Conservation (phyloP, 1,139 yeast genomes). For the Pneumocystis canis region DNA sequence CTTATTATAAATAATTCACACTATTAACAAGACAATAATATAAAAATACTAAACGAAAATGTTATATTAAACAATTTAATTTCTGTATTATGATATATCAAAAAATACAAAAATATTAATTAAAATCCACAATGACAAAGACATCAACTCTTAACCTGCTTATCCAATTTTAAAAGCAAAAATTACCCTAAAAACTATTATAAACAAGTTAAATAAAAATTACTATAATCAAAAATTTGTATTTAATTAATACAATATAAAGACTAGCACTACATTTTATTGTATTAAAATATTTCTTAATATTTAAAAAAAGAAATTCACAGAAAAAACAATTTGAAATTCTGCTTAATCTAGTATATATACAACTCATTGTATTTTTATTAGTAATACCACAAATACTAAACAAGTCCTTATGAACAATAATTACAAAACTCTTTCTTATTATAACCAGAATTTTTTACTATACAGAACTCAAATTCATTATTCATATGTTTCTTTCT, state of each 20-base stretch:
- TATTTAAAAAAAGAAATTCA: conserved; percentile 22
- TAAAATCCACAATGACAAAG: conserved; percentile 46
- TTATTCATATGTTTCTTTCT: conserved; percentile 11
- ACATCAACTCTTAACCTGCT: conserved; percentile 59
- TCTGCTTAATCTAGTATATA: conserved; percentile 24
- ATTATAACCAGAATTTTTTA: conserved; percentile 18
- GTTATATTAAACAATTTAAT: conserved; percentile 59
- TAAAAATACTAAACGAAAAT: conserved; percentile 22
- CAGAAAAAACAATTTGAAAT: conserved; percentile 20
- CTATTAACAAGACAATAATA: conserved; percentile 16
- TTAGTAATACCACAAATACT: conserved; percentile 33
- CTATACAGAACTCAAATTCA: conserved; percentile 19
- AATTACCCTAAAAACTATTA: conserved; percentile 85
- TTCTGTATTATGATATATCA: conserved; percentile 68
- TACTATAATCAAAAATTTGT: conserved; percentile 83
- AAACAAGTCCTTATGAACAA: conserved; percentile 17
- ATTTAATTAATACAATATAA: conserved; percentile 87
- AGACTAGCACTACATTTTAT: conserved; percentile 46
- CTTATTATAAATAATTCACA: conserved; percentile 32
- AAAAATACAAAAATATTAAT: conserved; percentile 52
- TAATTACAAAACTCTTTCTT: conserved; percentile 14
- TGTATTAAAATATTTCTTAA: conserved; percentile 20
- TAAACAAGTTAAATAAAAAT: conserved; percentile 78
- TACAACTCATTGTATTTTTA: conserved; percentile 41
- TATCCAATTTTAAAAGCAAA: conserved; percentile 85